A percentile compares a stretch with the other conserved stretches of the same genome.
These are phyloP conservation scores for Triticum dicoccoides DNA, from an alignment of 176 grass and related monocot genomes.

Conservation along the genomic window DNA sequence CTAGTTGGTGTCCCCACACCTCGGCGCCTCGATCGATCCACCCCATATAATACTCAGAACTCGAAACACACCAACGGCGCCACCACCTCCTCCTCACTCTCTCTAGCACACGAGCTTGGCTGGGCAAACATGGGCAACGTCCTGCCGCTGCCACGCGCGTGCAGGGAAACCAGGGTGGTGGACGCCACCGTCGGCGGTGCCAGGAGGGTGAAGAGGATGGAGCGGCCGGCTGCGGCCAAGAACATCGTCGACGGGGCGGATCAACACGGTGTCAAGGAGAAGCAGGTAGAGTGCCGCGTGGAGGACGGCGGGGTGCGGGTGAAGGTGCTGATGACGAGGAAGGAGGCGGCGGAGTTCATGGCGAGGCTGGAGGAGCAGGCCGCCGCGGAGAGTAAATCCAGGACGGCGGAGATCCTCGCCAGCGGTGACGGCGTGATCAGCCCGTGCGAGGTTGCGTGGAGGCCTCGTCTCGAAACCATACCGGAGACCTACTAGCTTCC, in stretches of 20 bases:
- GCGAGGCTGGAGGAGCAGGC: constrained; percentile 15
- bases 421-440: background rate
- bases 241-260: background rate
- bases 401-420: background rate
- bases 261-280: too few relatives aligned
- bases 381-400: background rate
- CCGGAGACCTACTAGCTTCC: constrained; percentile 10
- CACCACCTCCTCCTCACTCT: background rate
- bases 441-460: constrained; percentile 34
- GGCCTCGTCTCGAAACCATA: constrained; percentile 32
- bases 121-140: constrained; percentile 32
- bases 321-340: constrained; percentile 54
- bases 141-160: constrained; percentile 26
- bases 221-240: background rate
- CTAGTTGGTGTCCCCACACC: background rate
- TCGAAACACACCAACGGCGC: background rate
- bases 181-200: background rate
- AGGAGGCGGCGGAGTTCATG: constrained; percentile 17
- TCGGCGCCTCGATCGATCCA: too few relatives aligned
- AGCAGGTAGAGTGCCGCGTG: background rate
- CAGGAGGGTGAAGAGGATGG: background rate
- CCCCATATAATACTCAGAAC: too few relatives aligned
- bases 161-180: background rate
- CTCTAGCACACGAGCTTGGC: too few relatives aligned
- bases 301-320: constrained; percentile 17